Evolutionary conservation across 1,284 basidiomycete species (phyloP).

Genomic region (Xanthoconium separans): DNA sequence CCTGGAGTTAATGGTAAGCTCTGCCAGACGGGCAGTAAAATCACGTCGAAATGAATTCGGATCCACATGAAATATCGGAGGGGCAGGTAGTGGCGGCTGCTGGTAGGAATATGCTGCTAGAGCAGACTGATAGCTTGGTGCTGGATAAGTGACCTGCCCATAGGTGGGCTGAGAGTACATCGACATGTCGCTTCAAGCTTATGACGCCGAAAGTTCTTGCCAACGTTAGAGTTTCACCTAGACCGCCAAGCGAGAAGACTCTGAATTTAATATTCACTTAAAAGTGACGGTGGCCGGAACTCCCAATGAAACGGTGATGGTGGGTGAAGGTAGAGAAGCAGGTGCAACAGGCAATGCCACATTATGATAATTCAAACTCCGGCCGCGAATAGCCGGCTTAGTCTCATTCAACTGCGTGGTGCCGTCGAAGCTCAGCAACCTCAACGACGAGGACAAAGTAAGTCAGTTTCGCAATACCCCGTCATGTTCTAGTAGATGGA

Average conservation of each 20-base stretch:
- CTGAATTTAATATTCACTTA: constrained; percentile 40
- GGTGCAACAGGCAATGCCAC: constrained; percentile 23
- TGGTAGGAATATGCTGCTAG: constrained; percentile 48
- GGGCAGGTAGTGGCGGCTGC: constrained; percentile 45
- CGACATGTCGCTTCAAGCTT: constrained; percentile 45
- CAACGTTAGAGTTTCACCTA: constrained; percentile 33
- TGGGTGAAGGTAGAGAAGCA: constrained; percentile 44
- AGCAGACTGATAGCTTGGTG: constrained; percentile 40
- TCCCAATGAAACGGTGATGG: constrained; percentile 46
- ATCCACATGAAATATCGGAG: constrained; percentile 59
- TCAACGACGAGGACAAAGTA: constrained; percentile 28
- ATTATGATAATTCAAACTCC: constrained; percentile 28
- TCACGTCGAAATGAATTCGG: constrained; percentile 80
- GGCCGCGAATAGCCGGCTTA: constrained; percentile 32
- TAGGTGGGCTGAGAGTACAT: constrained; percentile 48
- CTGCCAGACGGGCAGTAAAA: constrained; percentile 73
- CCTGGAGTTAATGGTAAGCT: constrained; percentile 93
- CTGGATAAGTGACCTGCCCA: constrained; percentile 38
- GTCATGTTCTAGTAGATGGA: neutral
- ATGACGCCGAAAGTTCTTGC: constrained; percentile 28
- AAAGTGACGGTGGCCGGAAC: constrained; percentile 35
- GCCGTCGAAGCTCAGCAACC: constrained; percentile 16
- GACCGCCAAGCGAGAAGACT: constrained; percentile 33
- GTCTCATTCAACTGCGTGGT: neutral
- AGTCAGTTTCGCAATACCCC: constrained; percentile 14